Evolutionary conservation across 1,284 basidiomycete genomes (phyloP).

Genomic region (Ceratobasidium sp.): DNA sequence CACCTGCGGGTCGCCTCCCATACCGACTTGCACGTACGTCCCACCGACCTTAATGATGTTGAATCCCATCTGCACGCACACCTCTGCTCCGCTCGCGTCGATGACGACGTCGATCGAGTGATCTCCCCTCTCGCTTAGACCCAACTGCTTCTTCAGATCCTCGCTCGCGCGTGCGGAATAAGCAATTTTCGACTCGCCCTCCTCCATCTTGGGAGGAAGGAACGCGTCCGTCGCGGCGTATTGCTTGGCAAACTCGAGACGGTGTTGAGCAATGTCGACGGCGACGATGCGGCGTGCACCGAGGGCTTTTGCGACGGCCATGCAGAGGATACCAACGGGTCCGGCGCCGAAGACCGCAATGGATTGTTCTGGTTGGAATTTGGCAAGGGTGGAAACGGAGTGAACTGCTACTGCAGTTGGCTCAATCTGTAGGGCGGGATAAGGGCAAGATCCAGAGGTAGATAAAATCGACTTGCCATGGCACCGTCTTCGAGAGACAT

Average conservation of each 20-base stretch:
- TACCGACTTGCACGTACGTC: conserved; percentile 60
- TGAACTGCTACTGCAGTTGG: conserved; percentile 94
- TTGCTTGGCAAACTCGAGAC: conserved; percentile 86
- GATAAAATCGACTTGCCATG: conserved; percentile 59
- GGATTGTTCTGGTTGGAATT: conserved; percentile 75
- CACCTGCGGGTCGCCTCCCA: conserved; percentile 55
- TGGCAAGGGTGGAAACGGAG: conserved; percentile 81
- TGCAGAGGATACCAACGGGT: conserved; percentile 90
- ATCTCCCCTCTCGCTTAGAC: conserved; percentile 57
- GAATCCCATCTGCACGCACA: conserved; percentile 67
- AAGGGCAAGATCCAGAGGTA: neutral
- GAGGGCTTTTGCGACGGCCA: conserved; percentile 91
- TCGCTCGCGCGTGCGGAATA: conserved; percentile 67
- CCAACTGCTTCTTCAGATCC: conserved; percentile 56
- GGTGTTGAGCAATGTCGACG: conserved; percentile 83
- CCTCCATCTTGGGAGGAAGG: conserved; percentile 68
- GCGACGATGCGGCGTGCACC: conserved; percentile 84
- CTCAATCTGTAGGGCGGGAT: conserved; percentile 73
- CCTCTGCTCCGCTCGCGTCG: conserved; percentile 67
- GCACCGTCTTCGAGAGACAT: conserved; percentile 85
- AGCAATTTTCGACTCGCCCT: conserved; percentile 71
- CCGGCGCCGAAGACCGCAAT: conserved; percentile 88
- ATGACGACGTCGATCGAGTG: conserved; percentile 66
- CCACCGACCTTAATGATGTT: conserved; percentile 75
- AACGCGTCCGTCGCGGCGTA: conserved; percentile 91